Base-by-base conservation (phyloP, 345 rosid species). In the Kandelia obovata region DNA sequence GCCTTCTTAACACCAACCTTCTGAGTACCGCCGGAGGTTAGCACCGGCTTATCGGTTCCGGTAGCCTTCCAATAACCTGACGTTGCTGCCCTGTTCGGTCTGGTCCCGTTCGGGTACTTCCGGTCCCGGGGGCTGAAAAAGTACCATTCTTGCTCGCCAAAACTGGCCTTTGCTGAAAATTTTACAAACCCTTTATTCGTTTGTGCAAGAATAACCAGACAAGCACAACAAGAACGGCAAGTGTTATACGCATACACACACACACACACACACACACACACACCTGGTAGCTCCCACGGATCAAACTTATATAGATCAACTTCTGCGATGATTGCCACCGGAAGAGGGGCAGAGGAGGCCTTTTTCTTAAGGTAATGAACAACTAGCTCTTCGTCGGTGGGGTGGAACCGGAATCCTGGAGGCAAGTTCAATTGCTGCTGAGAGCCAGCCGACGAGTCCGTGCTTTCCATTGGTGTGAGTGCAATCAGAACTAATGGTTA, bases 31-130 rank as follows among this genome's bases (percentile, higher is more conserved):
- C 70, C 76, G 2, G 73, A 72, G 23, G 73, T 64, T 52, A 77
- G 35, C 8, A 77, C 63, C 15, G 80, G 80, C 56, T 72, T 77
- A 58, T 77, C 80, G 19, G 73, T 77, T 26, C 80, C 80, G 10
- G 80, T 77, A 15, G 80, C 80, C 66, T 77, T 77, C 80, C 80
- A 77, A 58, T 77, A 77, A 62, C 80, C 80, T 52, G 80, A 77
- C 30, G 80, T 77, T 52, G 80, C 80, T 52, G 80, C 80, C 28
- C 80, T 72, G 70, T 77, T 77, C 23, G 80, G 80, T 70, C 80
- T 59, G 28, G 66, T 73, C 26, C 80, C 80, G 56, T 77, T 77
- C 5, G 80, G 80, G 57, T 77, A 77, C 65, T 77, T 77, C 59
- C 80, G 53, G 62, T 77, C 80, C 21, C 80, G 64, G 0, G 80